Evolutionary conservation across 2,329 filamentous ascomycete species (phyloP).

Genomic region (Eurotiales sp.): DNA sequence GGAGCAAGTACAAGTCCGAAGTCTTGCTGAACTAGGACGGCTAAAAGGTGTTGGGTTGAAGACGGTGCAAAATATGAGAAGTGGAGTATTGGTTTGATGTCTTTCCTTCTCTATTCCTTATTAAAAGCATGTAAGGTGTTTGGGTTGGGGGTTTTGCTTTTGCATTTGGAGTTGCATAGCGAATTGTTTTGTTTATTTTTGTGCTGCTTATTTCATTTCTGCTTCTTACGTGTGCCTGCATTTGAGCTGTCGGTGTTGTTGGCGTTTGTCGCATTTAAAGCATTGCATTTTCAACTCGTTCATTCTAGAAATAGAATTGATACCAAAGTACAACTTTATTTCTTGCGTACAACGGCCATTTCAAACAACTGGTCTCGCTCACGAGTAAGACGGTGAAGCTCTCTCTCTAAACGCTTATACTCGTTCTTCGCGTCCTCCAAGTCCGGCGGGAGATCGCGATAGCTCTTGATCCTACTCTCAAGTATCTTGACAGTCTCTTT

Average conservation of each 20-base stretch:
- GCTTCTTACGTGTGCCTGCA: slow-evolving; percentile 2
- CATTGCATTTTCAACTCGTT: too few species aligned
- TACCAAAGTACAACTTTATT: too few species aligned
- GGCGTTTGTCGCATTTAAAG: slow-evolving; percentile 3
- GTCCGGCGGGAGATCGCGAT: slow-evolving; percentile 70
- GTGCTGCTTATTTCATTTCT: neutral
- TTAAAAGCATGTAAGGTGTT: slow-evolving; percentile 10
- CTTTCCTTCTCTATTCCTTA: neutral
- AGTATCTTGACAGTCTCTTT: slow-evolving; percentile 62
- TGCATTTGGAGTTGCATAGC: slow-evolving; percentile 7
- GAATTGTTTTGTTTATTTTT: neutral
- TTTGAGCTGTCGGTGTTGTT: slow-evolving; percentile 11
- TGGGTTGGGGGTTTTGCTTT: neutral
- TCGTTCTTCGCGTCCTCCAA: slow-evolving; percentile 64
- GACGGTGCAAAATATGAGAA: slow-evolving; percentile 47
- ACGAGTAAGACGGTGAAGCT: slow-evolving; percentile 59
- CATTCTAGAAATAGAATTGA: too few species aligned
- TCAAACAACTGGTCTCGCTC: slow-evolving; percentile 73
- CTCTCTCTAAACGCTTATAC: slow-evolving; percentile 62
- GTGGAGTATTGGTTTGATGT: slow-evolving; percentile 36
- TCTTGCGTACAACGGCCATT: slow-evolving; percentile 49
- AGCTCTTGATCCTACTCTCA: slow-evolving; percentile 62
- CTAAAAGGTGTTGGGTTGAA: slow-evolving; percentile 44
- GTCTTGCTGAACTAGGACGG: slow-evolving; percentile 38
- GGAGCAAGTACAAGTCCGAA: slow-evolving; percentile 31